phyloP scores from a whole-genome alignment of 176 grass and related monocot species.

The Areca catechu region DNA sequence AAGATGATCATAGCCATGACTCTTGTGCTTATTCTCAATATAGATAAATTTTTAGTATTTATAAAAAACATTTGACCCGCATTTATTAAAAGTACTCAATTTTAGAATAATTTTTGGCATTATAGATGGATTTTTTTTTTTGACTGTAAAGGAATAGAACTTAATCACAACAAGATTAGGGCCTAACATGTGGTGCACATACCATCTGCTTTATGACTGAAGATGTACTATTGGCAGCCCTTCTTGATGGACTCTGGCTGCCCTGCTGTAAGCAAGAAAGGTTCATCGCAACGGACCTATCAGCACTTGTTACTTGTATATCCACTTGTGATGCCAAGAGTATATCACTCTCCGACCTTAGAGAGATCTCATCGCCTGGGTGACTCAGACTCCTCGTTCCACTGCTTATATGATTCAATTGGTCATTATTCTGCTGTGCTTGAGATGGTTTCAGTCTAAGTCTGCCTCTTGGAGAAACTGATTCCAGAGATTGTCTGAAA shows the following conservation, averaged over 20 bases:
- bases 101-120: no score
- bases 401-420: constrained; percentile 34
- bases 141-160: no score
- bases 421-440: constrained; percentile 46
- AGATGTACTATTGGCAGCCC: constrained; percentile 1
- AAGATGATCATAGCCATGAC: no score
- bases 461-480: constrained; percentile 62
- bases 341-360: constrained; percentile 48
- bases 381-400: constrained; percentile 43
- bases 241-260: constrained; percentile 34
- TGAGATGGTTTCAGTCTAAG: constrained; percentile 51
- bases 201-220: constrained; percentile 10
- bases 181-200: background rate
- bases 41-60: no score
- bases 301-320: constrained; percentile 45
- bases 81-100: no score
- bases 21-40: no score
- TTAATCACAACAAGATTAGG: background rate
- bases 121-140: no score
- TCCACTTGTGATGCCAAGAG: constrained; percentile 44
- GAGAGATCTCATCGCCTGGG: constrained; percentile 46
- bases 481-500: constrained; percentile 49
- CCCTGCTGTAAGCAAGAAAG: constrained; percentile 30
- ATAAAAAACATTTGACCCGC: no score
- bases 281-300: constrained; percentile 43